phyloP scores from a whole-genome alignment of 176 grass and related monocot species.

The Triticum urartu region DNA sequence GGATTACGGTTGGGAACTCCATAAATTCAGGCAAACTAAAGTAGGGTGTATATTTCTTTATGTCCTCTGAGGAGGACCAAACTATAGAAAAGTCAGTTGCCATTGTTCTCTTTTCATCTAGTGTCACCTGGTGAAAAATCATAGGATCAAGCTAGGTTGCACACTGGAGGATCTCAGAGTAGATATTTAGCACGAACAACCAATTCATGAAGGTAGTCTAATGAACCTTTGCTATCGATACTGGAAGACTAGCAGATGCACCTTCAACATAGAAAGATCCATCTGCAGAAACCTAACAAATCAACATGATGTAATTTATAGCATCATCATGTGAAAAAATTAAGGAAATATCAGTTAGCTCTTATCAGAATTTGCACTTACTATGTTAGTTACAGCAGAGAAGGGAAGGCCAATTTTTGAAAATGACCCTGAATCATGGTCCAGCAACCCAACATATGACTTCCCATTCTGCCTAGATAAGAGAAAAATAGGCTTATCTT shows the following conservation, averaged over 20 bases:
- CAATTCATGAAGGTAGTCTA: slow-evolving; percentile 8
- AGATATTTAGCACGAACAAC: slow-evolving; percentile 3
- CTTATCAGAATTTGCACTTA: slow-evolving; percentile 37
- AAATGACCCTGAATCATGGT: slow-evolving; percentile 52
- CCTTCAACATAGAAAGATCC: slow-evolving; percentile 76
- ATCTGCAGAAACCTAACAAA: slow-evolving; percentile 57
- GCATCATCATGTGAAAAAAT: slow-evolving; percentile 1
- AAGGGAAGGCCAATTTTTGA: slow-evolving; percentile 63
- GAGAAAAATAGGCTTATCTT: slow-evolving; percentile 14
- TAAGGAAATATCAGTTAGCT: slow-evolving; percentile 21
- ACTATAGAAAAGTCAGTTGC: slow-evolving; percentile 66
- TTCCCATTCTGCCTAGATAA: slow-evolving; percentile 74
- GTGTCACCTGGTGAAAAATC: slow-evolving; percentile 58
- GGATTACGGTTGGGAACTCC: slow-evolving; percentile 67
- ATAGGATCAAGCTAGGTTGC: slow-evolving; percentile 13
- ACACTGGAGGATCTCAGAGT: background rate
- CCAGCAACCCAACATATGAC: slow-evolving; percentile 73
- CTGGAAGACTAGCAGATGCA: slow-evolving; percentile 71
- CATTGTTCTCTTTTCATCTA: slow-evolving; percentile 54
- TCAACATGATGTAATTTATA: background rate
- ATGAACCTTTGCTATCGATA: slow-evolving; percentile 84
- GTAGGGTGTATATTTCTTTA: slow-evolving; percentile 57
- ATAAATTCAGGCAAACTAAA: slow-evolving; percentile 82
- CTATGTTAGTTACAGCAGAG: slow-evolving; percentile 74
- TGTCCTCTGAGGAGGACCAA: slow-evolving; percentile 85